Evolutionary conservation across 1,284 basidiomycete genomes (phyloP), one percentile per base, ranked within the genome.

Genomic region (Cryptococcus sp.): DNA sequence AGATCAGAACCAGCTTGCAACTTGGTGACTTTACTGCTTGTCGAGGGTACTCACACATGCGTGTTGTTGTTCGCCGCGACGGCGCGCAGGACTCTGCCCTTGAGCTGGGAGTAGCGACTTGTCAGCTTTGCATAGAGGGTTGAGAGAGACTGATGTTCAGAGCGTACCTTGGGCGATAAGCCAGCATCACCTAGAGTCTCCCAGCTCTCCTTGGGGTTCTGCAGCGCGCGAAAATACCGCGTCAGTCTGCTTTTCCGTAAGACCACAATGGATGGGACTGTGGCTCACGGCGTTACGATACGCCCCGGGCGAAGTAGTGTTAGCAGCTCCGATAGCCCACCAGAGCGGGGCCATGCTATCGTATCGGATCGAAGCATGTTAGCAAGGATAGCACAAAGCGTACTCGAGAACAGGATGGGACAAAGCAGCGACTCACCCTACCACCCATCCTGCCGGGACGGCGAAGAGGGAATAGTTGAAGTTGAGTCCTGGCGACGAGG

Each of bases 1-100:
- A 4, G 30, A 8, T 35, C 30, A 35, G 10, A 13, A 35, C 10
- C 13, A 35, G 30, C 30, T 35, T 30, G 27, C 27, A 4, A 4
- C 5, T 30, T 35, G 7, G 2, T 10, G 7, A 5, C 13, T 5
- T 17, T 35, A 7, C 3, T 27, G 10, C 6, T 30, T 13, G 19
- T 15, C 13, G 30, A 35, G 30, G 13, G 20, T 19, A 57, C 61
- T 16, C 41, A 62, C 55, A 50, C 39, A 52, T 56, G 53, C 5
- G 40, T 41, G 54, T 67, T 67, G 35, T 67, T 54, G 40, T 65
- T 63, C 13, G 66, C 66, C 15, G 61, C 61, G 23, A 61, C 64
- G 38, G 66, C 66, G 17, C 66, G 50, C 16, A 38, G 42, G 42
- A 62, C 55, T 19, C 53, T 17, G 25, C 47, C 51, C 15, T 43